phyloP scores from a whole-genome alignment of 139 green algal genomes.

The Chara braunii region DNA sequence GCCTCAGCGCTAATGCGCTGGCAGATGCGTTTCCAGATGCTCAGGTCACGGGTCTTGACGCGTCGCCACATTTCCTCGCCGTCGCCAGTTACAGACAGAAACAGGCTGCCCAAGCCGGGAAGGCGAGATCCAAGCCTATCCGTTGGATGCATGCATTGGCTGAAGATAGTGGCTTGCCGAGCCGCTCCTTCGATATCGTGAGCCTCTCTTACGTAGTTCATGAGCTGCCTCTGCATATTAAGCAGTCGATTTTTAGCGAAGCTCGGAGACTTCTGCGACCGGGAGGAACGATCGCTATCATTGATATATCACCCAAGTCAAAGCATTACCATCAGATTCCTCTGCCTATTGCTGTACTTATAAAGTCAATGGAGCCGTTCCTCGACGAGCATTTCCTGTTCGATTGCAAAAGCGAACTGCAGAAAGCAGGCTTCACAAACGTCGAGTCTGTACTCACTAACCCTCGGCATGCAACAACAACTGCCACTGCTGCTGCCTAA shows the following conservation, averaged over 20 bases:
- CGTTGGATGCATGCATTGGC: slow-evolving; percentile 61
- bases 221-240: slow-evolving; percentile 62
- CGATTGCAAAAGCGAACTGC: slow-evolving; percentile 58
- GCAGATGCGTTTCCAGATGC: slow-evolving; percentile 49
- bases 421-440: slow-evolving; percentile 49
- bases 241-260: slow-evolving; percentile 51
- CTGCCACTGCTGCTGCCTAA: slow-evolving; percentile 19
- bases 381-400: slow-evolving; percentile 47
- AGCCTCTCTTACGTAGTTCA: slow-evolving; percentile 69
- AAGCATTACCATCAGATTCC: not conserved
- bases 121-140: slow-evolving; percentile 50
- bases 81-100: slow-evolving; percentile 52
- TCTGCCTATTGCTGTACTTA: slow-evolving; percentile 42
- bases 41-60: slow-evolving; percentile 53
- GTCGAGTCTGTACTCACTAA: slow-evolving; percentile 62
- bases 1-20: slow-evolving; percentile 65
- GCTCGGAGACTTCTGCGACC: slow-evolving; percentile 59
- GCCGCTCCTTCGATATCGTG: slow-evolving; percentile 64
- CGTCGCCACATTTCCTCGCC: slow-evolving; percentile 77
- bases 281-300: slow-evolving; percentile 59
- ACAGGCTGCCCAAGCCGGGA: slow-evolving; percentile 17
- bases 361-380: slow-evolving; percentile 66
- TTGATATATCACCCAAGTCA: slow-evolving; percentile 73
- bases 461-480: slow-evolving; percentile 67
- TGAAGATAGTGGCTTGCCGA: slow-evolving; percentile 52